Evolutionary conservation across 179 eudicot species (phyloP).

Genomic region (Drosera spatulata): DNA sequence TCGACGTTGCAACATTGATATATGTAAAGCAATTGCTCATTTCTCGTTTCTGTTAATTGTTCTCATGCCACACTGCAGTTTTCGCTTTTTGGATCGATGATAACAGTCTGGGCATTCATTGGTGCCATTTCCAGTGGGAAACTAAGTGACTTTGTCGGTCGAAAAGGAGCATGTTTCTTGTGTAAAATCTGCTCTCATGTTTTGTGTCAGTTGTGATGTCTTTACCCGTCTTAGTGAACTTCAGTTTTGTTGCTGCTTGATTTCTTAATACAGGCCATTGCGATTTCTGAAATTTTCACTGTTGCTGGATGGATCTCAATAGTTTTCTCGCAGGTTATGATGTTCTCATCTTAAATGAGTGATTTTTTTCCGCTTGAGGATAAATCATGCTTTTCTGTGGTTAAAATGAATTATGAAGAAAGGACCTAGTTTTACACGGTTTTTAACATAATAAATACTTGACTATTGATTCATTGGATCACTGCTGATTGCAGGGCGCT

Average conservation of each 20-base stretch:
- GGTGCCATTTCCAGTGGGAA: conserved; percentile 67
- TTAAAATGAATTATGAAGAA: not conserved
- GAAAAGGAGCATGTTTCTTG: conserved; percentile 47
- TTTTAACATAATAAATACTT: not conserved
- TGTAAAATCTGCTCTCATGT: too few species aligned
- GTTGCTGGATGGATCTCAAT: conserved; percentile 15
- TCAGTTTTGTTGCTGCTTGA: not conserved
- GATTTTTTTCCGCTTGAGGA: not conserved
- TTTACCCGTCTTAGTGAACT: not conserved
- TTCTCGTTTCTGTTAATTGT: not conserved
- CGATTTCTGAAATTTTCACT: conserved; percentile 6
- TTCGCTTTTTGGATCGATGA: conserved; percentile 55
- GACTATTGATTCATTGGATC: not conserved
- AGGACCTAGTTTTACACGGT: not conserved
- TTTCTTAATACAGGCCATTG: conserved; percentile 11
- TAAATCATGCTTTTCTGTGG: not conserved
- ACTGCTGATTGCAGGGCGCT: conserved; percentile 16
- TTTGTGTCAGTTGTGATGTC: too few species aligned
- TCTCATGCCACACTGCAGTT: conserved; percentile 26
- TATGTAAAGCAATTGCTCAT: not conserved
- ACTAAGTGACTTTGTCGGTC: conserved; percentile 48
- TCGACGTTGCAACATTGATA: not conserved
- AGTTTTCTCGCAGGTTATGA: conserved; percentile 11
- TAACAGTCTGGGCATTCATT: conserved; percentile 71
- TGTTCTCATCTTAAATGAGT: not conserved